Base-by-base conservation (phyloP, 495 filamentous ascomycete genomes). In the Aspergillus heteromorphus region DNA sequence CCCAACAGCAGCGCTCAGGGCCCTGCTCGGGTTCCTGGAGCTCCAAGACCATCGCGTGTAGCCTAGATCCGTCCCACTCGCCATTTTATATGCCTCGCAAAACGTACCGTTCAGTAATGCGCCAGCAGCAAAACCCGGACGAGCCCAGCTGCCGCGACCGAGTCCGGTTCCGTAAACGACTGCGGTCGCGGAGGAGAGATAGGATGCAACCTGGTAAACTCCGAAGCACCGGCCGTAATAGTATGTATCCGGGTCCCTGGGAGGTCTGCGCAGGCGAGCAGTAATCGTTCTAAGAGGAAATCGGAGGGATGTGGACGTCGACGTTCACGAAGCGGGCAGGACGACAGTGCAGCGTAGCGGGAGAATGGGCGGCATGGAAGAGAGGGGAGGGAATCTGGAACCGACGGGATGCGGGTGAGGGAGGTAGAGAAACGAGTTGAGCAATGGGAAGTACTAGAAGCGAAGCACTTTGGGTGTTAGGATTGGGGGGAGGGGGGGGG, bases 91-190 rank as follows among this genome's bases (percentile, higher is more conserved):
- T 57, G 23, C 60, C 54, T 18, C 51, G 53, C 63, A 66, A 70
- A 65, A 74, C 73, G 61, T 75, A 75, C 73, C 67, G 62, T 70
- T 67, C 63, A 69, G 61, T 66, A 72, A 75, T 75, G 73, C 73
- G 73, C 73, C 70, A 65, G 57, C 42, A 63, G 64, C 61, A 57
- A 67, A 64, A 55, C 59, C 59, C 55, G 68, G 64, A 51, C 59
- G 62, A 63, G 58, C 61, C 59, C 54, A 65, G 64, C 64, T 73
- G 64, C 66, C 69, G 70, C 69, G 67, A 71, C 64, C 66, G 64
- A 71, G 63, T 61, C 64, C 56, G 60, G 62, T 63, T 70, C 64
- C 64, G 56, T 58, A 49, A 58, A 54, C 63, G 61, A 68, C 61
- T 61, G 65, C 61, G 65, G 53, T 61, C 53, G 51, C 48, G 40